Percentiles rank a stretch among this genome's conserved stretches.
phyloP scores from a whole-genome alignment of 169 alveolate genomes.

The Pseudocohnilembus persalinus region DNA sequence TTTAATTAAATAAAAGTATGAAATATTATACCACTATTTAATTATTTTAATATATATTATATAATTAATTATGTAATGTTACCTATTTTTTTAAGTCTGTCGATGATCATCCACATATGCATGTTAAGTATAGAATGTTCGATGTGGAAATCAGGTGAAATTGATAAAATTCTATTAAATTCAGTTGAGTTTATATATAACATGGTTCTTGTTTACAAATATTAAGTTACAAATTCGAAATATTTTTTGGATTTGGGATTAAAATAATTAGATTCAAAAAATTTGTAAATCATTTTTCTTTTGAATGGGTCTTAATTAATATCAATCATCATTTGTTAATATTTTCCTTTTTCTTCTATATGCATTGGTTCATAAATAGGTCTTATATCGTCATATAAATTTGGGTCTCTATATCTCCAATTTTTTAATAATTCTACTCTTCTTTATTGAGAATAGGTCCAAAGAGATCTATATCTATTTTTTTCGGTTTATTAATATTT shows the following conservation, averaged over 20 bases:
- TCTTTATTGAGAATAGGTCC: conserved; percentile 65
- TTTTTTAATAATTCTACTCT: conserved; percentile 51
- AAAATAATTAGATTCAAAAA: conserved; percentile 42
- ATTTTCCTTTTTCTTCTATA: conserved; percentile 39
- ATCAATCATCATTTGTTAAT: conserved; percentile 29
- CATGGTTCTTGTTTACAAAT: conserved; percentile 45
- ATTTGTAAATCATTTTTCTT: conserved; percentile 40
- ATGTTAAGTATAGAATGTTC: conserved; percentile 65
- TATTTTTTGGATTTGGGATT: conserved; percentile 42
- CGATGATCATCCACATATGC: conserved; percentile 59
- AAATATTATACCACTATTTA: no score
- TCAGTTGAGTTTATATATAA: conserved; percentile 61
- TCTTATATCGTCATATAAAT: conserved; percentile 49
- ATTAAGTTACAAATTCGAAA: conserved; percentile 17
- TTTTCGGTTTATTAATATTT: conserved; percentile 41
- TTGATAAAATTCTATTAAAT: conserved; percentile 53
- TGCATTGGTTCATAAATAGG: conserved; percentile 54
- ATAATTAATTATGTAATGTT: no score
- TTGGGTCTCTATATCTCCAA: conserved; percentile 56
- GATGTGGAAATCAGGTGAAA: conserved; percentile 72
- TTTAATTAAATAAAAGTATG: no score
- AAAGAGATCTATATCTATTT: conserved; percentile 53
- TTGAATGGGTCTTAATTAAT: conserved; percentile 33
- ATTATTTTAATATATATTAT: no score
- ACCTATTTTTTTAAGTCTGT: conserved; percentile 56